Conservation (phyloP, 2,329 filamentous ascomycete species). For the Trichoderma sp. region DNA sequence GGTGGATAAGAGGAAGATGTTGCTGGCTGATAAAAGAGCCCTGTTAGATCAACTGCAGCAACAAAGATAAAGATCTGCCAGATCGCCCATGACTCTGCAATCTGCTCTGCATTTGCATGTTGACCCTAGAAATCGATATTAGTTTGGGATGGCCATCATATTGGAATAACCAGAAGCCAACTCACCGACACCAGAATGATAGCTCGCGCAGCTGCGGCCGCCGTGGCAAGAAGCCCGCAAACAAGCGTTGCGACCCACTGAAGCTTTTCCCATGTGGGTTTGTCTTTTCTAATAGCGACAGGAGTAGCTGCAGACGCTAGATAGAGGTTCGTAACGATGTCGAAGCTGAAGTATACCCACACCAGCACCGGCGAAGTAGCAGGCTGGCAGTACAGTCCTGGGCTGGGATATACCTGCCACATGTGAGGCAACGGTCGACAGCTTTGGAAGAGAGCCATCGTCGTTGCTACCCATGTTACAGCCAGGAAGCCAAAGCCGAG, state of each 20-base stretch:
- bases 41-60: neutral
- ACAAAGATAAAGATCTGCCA: slow-evolving; percentile 13
- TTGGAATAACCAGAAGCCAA: too few species aligned
- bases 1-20: neutral
- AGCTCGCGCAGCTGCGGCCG: neutral
- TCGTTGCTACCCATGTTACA: slow-evolving; percentile 8
- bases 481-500: slow-evolving; percentile 13
- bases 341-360: slow-evolving; percentile 19
- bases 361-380: slow-evolving; percentile 17
- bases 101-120: neutral
- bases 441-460: slow-evolving; percentile 13
- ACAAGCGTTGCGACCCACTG: neutral
- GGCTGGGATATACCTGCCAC: slow-evolving; percentile 15
- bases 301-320: slow-evolving; percentile 1
- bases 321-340: slow-evolving; percentile 4
- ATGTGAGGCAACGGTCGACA: slow-evolving; percentile 16
- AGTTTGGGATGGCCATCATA: neutral
- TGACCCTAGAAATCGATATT: neutral
- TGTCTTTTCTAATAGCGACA: neutral
- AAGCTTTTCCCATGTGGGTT: neutral
- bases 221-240: slow-evolving; percentile 2
- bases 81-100: neutral
- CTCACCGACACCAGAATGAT: slow-evolving; percentile 10
- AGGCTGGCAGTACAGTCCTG: slow-evolving; percentile 11
- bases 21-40: neutral